Percentiles rank a stretch among this genome's conserved stretches.
These are phyloP conservation scores for Lagenaria siceraria DNA, from an alignment of 306 rosid species.

Conservation along the genomic window DNA sequence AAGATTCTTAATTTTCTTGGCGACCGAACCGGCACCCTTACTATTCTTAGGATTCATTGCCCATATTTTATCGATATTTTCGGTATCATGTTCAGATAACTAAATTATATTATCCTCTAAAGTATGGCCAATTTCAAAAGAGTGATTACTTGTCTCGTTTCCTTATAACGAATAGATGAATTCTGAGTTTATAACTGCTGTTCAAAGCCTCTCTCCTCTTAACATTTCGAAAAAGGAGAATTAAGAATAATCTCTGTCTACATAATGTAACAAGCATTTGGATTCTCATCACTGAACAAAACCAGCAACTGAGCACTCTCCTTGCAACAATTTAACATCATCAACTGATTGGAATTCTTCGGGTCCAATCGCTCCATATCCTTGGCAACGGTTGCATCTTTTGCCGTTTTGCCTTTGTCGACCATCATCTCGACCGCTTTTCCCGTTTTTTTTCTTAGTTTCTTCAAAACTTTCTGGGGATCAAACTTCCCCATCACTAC, in stretches of 20 bases:
- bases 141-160: neutral
- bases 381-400: neutral
- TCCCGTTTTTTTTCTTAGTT: constrained; percentile 48
- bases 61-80: neutral
- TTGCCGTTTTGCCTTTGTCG: constrained; percentile 12
- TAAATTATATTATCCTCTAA: neutral
- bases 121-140: neutral
- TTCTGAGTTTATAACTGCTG: neutral
- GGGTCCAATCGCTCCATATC: neutral
- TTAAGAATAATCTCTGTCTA: constrained; percentile 4
- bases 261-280: constrained; percentile 64
- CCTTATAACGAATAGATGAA: neutral
- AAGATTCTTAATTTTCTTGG: neutral
- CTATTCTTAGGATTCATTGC: neutral
- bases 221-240: neutral
- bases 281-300: constrained; percentile 75
- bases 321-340: constrained; percentile 21
- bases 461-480: constrained; percentile 47
- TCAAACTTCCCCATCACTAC: constrained; percentile 56
- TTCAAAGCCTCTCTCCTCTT: neutral
- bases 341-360: neutral
- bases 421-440: constrained; percentile 49
- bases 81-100: neutral
- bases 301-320: constrained; percentile 15
- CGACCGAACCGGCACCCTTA: neutral